phyloP scores from a whole-genome alignment of 176 grass and related monocot species.

The Panicum miliaceum region DNA sequence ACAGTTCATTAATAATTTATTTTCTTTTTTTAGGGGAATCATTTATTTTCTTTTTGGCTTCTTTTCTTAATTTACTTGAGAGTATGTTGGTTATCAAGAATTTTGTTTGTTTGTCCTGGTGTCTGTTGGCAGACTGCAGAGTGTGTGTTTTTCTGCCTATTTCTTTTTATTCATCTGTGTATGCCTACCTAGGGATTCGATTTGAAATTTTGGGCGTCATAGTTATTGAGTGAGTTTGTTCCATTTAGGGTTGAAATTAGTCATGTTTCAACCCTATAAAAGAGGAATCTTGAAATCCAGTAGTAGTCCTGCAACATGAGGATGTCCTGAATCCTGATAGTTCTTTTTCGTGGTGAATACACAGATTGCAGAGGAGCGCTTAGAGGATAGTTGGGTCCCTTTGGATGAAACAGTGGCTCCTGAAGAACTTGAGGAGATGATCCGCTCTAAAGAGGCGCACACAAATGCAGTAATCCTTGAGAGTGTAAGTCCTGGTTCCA shows the following conservation, averaged over 20 bases:
- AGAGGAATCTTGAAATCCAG: not conserved
- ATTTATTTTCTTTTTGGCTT: not conserved
- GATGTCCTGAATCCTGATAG: slow-evolving; percentile 29
- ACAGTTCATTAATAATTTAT: not conserved
- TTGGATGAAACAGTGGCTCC: slow-evolving; percentile 74
- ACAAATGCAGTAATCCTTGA: slow-evolving; percentile 95
- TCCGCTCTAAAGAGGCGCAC: slow-evolving; percentile 88
- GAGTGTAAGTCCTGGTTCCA: slow-evolving; percentile 65
- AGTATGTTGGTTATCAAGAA: no score
- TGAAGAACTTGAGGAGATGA: slow-evolving; percentile 78
- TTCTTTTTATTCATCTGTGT: not conserved
- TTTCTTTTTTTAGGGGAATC: no score
- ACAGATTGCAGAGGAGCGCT: slow-evolving; percentile 79
- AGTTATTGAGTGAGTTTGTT: not conserved
- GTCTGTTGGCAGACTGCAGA: not conserved
- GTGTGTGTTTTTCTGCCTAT: not conserved
- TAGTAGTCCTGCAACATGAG: not conserved
- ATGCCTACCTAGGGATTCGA: not conserved
- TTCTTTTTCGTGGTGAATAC: slow-evolving; percentile 6
- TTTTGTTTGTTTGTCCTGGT: not conserved
- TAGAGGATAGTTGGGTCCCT: slow-evolving; percentile 95
- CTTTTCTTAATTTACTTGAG: not conserved
- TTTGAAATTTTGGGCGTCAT: not conserved
- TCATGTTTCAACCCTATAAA: not conserved
- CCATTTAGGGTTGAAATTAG: not conserved